These are phyloP conservation scores for Leccinum subgranulosum DNA, from an alignment of 768 basidiomycete genomes.

Conservation along the genomic window DNA sequence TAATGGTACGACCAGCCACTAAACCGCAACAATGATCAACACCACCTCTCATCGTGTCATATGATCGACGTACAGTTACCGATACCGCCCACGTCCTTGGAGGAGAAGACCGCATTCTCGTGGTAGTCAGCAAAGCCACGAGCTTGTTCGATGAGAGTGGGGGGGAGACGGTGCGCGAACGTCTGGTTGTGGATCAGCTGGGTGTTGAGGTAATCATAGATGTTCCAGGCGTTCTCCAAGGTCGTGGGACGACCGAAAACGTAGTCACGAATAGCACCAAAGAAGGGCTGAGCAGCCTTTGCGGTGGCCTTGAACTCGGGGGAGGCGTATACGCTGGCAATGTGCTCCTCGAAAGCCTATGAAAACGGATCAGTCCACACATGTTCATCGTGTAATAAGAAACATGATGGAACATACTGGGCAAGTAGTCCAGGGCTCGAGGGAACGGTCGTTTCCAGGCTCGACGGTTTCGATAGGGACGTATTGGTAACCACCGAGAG, in stretches of 20 bases:
- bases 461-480: constrained; percentile 88
- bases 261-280: constrained; percentile 62
- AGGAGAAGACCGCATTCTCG: constrained; percentile 72
- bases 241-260: constrained; percentile 65
- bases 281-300: constrained; percentile 61
- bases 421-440: constrained; percentile 77
- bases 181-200: constrained; percentile 80
- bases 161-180: constrained; percentile 76
- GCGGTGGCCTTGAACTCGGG: constrained; percentile 60
- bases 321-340: constrained; percentile 57
- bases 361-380: constrained; percentile 11
- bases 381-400: neutral
- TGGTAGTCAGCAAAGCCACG: constrained; percentile 76
- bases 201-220: constrained; percentile 76
- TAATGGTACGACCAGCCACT: constrained; percentile 83
- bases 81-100: constrained; percentile 56
- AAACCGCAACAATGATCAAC: constrained; percentile 11
- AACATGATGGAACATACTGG: constrained; percentile 35
- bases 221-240: constrained; percentile 74
- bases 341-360: constrained; percentile 65
- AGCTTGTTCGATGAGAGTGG: constrained; percentile 72
- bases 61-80: constrained; percentile 64
- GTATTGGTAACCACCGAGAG: constrained; percentile 83
- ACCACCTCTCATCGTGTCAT: neutral
- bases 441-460: constrained; percentile 74